phyloP scores from a whole-genome alignment of 2,329 filamentous ascomycete genomes.

The Aspergillus glaucus region DNA sequence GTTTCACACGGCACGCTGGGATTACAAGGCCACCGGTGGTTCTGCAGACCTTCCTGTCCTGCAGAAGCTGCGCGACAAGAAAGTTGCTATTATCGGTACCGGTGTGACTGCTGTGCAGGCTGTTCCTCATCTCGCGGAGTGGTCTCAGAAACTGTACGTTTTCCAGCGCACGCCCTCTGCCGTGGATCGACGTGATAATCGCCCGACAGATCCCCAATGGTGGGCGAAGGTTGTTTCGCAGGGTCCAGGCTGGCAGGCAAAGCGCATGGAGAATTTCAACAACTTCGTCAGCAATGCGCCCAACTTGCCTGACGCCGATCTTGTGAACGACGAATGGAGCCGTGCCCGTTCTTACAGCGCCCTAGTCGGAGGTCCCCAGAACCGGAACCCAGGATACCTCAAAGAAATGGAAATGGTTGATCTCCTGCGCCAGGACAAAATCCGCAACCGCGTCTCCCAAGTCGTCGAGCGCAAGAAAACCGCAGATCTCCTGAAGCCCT shows the following conservation, averaged over 20 bases:
- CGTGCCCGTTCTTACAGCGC: constrained; percentile 7
- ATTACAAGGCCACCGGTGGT: constrained; percentile 8
- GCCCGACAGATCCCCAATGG: constrained; percentile 12
- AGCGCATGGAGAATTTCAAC: constrained; percentile 23
- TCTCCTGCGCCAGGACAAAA: constrained; percentile 34
- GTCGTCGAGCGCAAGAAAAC: constrained; percentile 49
- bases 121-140: constrained; percentile 35
- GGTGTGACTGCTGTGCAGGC: constrained; percentile 40
- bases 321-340: constrained; percentile 25
- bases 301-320: constrained; percentile 7
- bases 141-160: constrained; percentile 26
- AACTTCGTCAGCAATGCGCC: constrained; percentile 12
- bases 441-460: constrained; percentile 44
- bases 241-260: constrained; percentile 19
- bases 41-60: not conserved
- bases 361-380: constrained; percentile 13
- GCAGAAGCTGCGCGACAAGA: constrained; percentile 22
- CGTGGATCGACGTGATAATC: constrained; percentile 29
- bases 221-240: not conserved
- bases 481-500: constrained; percentile 51
- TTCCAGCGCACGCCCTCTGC: constrained; percentile 39
- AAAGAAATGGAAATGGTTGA: constrained; percentile 29
- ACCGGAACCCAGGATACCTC: constrained; percentile 21
- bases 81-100: constrained; percentile 40
- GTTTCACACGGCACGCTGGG: constrained; percentile 22